phyloP scores from a whole-genome alignment of 805 yeast species.

The Starmerella bombi region DNA sequence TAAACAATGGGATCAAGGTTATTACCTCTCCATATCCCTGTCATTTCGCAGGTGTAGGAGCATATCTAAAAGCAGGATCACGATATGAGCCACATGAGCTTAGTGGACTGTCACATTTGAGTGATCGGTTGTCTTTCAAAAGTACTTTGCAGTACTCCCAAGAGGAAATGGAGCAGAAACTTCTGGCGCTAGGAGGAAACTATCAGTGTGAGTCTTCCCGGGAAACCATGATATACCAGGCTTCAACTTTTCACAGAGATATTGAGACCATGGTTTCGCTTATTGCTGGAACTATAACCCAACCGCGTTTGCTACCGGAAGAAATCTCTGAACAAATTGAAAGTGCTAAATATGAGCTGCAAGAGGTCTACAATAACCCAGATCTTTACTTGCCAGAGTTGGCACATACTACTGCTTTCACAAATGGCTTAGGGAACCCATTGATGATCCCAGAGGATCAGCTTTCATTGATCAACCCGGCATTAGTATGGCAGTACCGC shows the following conservation, averaged over 20 bases:
- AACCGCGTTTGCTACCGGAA: conserved; percentile 51
- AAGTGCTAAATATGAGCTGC: conserved; percentile 68
- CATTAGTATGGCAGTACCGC: conserved; percentile 48
- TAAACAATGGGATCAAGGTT: conserved; percentile 66
- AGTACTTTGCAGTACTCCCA: conserved; percentile 33
- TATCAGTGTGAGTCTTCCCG: conserved; percentile 86
- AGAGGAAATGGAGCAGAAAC: conserved; percentile 54
- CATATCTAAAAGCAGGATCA: conserved; percentile 83
- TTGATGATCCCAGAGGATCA: conserved; percentile 65
- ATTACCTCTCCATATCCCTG: conserved; percentile 80
- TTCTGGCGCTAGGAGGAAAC: conserved; percentile 81
- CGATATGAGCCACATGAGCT: conserved; percentile 52
- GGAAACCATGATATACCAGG: conserved; percentile 86
- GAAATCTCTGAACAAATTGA: conserved; percentile 63
- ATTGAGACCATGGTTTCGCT: conserved; percentile 64
- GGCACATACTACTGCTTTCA: conserved; percentile 73
- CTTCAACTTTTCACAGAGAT: conserved; percentile 81
- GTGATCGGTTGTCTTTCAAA: conserved; percentile 68
- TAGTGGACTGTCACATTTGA: conserved; percentile 68
- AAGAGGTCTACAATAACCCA: conserved; percentile 69
- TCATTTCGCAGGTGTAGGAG: conserved; percentile 81
- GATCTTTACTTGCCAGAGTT: conserved; percentile 80
- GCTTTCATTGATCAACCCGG: conserved; percentile 41
- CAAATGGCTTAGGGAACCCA: conserved; percentile 73
- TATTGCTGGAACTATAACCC: conserved; percentile 62